Evolutionary conservation across 768 basidiomycete genomes (phyloP), one percentile per base, ranked within the genome.

Genomic region (Podaxis pistillaris): DNA sequence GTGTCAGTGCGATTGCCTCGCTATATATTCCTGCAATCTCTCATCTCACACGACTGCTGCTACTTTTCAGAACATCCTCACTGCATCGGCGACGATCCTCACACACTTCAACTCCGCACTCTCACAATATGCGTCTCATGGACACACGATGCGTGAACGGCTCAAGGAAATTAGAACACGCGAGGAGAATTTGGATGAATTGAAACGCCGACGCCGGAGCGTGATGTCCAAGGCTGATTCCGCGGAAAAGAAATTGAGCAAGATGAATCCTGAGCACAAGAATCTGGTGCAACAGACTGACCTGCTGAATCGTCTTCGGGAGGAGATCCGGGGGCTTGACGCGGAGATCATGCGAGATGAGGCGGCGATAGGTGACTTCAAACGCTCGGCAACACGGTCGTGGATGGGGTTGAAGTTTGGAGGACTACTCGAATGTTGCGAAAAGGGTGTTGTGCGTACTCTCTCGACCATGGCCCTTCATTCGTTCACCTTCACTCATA

Each of bases 251-350:
- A 96, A 96, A 71, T 82, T 98, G 40, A 85, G 81, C 74, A 96
- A 90, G 78, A 96, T 97, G 94, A 83, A 83, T 65, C 82, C 90
- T 0, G 93, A 95, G 73, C 86, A 96, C 77, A 98, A 96, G 80
- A 90, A 91, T 67, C 75, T 94, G 38, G 75, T 77, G 2, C 67
- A 77, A 59, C 95, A 96, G 73, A 89, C 87, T 1, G 92, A 94
- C 26, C 72, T 79, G 1, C 75, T 97, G 51, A 87, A 87, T 66
- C 77, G 78, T 13, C 75, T 96, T 30, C 83, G 89, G 57, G 88
- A 88, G 15, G 89, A 96, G 70, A 96, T 96, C 57, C 78, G 87
- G 1, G 68, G 72, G 5, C 80, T 96, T 74, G 95, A 97, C 68
- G 82, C 86, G 2, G 89, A 94, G 19, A 96, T 98, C 60, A 77